Conservation (phyloP, 768 basidiomycete species). For the Trametes cinnabarina region DNA sequence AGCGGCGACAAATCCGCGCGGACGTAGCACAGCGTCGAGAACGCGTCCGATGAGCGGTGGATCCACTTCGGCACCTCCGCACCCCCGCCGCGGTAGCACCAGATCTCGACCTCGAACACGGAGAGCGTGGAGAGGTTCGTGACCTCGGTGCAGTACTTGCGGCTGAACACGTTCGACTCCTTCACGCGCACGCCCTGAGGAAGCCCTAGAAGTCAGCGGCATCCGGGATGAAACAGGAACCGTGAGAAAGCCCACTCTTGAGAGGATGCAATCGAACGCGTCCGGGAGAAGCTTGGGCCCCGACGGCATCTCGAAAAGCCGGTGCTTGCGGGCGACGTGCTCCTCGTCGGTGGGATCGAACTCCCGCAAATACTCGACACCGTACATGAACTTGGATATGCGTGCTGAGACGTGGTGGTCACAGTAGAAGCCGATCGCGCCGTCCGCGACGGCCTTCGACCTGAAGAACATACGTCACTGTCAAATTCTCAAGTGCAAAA, state of each 20-base stretch:
- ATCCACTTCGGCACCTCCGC: constrained; percentile 76
- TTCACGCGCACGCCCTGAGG: constrained; percentile 68
- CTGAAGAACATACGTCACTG: constrained; percentile 34
- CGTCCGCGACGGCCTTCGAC: constrained; percentile 83
- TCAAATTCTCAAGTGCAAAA: not conserved
- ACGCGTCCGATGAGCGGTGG: constrained; percentile 55
- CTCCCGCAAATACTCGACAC: constrained; percentile 74
- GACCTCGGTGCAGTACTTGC: constrained; percentile 81
- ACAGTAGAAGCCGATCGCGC: constrained; percentile 80
- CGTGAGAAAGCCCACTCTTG: constrained; percentile 51
- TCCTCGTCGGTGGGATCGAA: constrained; percentile 64
- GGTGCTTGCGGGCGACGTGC: constrained; percentile 59
- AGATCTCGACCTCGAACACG: constrained; percentile 81
- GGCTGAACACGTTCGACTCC: constrained; percentile 75
- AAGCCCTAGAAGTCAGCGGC: not conserved
- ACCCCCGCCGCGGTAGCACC: constrained; percentile 80
- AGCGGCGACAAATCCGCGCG: constrained; percentile 75
- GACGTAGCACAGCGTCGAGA: constrained; percentile 76
- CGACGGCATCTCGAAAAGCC: constrained; percentile 72
- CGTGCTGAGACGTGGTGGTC: constrained; percentile 83
- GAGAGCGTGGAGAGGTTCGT: constrained; percentile 73
- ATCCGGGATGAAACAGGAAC: not conserved
- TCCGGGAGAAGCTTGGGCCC: constrained; percentile 77
- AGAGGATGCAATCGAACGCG: constrained; percentile 79
- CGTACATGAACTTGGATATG: constrained; percentile 78